Evolutionary conservation across 345 rosid species (phyloP), one percentile per base, ranked within the genome.

Genomic region (Hirschfeldia incana): DNA sequence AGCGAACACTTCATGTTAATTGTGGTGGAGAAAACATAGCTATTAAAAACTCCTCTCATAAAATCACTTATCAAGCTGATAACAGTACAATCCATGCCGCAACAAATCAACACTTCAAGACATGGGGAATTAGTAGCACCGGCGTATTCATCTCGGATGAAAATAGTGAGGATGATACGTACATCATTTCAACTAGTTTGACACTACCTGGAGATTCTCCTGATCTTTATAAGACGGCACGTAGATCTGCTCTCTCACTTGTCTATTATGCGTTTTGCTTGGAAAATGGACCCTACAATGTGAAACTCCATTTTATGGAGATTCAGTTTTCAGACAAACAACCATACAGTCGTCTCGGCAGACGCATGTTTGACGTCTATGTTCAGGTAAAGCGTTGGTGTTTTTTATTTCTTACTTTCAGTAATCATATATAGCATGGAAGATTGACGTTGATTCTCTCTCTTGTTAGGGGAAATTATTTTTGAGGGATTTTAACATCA

Each of bases 211-310:
- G 21, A 60, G 60, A 80, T 26, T 27, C 46, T 75, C 46, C 75
- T 32, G 73, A 78, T 13, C 42, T 87, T 5, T 86, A 91, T 46
- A 76, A 29, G 17, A 81, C 70, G 0, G 97, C 90, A 11, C 89
- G 97, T 9, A 77, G 82, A 33, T 78, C 93, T 69, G 86, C 95
- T 53, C 69, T 85, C 21, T 86, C 90, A 1, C 86, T 90, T 1
- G 83, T 86, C 15, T 92, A 89, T 78, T 84, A 85, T 80, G 90
- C 80, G 3, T 85, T 79, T 33, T 92, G 97, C 85, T 83, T 92
- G 39, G 64, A 55, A 39, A 89, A 84, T 71, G 91, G 90, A 65
- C 58, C 6, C 12, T 90, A 92, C 84, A 82, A 72, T 15, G 87
- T 90, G 29, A 82, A 8, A 13, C 93, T 90, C 30, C 88, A 61